Evolutionary conservation across 1,139 yeast species (phyloP), one percentile per base, ranked within the genome.

Genomic region (Pneumocystis carinii): DNA sequence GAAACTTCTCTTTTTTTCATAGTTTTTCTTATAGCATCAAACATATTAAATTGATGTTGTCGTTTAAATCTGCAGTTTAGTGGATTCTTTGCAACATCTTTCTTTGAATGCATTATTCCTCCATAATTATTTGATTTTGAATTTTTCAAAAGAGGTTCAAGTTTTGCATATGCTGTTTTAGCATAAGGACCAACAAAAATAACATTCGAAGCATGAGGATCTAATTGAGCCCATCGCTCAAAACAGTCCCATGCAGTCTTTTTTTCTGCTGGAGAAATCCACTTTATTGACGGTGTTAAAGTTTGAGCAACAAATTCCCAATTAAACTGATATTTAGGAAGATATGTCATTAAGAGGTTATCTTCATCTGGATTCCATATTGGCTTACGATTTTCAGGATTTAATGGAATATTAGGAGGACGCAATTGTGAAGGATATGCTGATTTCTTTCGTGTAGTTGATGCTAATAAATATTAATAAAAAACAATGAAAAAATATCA

Each of bases 231-330:
- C 77, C 94, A 92, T 67, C 98, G 78, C 73, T 92, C 98, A 76
- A 92, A 92, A 72, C 97, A 92, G 72, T 90, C 97, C 98, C 98
- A 92, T 0, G 98, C 95, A 0, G 97, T 92, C 71, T 98, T 81
- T 69, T 97, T 81, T 73, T 92, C 97, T 65, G 90, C 88, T 68
- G 87, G 90, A 0, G 97, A 87, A 58, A 84, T 82, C 79, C 78
- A 0, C 87, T 82, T 1, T 90, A 82, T 63, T 79, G 78, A 2
- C 8, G 83, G 80, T 0, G 86, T 78, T 79, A 92, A 77, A 72
- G 86, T 88, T 27, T 90, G 87, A 0, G 97, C 83, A 17, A 92
- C 88, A 61, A 90, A 80, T 66, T 86, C 92, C 98, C 98, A 92
- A 72, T 92, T 92, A 75, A 88, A 90, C 14, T 89, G 84, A 72